Evolutionary conservation across 179 eudicot genomes (phyloP), one percentile per base, ranked within the genome.

Genomic region (Silene vulgaris): DNA sequence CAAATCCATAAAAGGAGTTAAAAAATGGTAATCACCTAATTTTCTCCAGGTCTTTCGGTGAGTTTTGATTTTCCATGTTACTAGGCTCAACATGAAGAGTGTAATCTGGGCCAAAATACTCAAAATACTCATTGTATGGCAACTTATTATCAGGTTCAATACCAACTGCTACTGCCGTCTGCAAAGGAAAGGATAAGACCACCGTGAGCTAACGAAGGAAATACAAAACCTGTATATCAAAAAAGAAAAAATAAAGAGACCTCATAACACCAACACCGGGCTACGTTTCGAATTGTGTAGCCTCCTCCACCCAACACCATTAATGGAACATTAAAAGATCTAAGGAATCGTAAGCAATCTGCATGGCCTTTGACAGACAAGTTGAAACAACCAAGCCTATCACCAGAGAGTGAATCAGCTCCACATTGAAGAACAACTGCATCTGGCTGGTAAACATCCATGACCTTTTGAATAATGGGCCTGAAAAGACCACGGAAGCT

Each of bases 211-310:
- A 16, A 52, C 37, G 20, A 6, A 35, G 57, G 9, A 66, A 40
- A 52, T 16, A 56, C 50, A 57, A 60, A 54, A 21, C n/a, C 6
- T 3, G 5, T 30, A 21, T 16, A 20, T 1, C 3, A 11, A 9
- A 2, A 62, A 21, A 35, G 59, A 75, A 57, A 74, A 73, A 59
- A 63, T 71, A 78, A 75, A 50, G 29, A 80, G 74, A 93, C 98
- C 97, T 94, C 98, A 80, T 94, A 94, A 79, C 97, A 92, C 98
- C 97, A 94, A 80, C 98, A 93, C 17, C 98, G 93, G 26, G 98
- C 98, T 21, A 93, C 98, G 81, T 93, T 93, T 17, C 98, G 76
- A 17, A 94, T 92, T 2, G 97, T 94, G 79, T 92, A 94, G 26
- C 98, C 97, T 75, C 98, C 98, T 30, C 98, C 98, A 48, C 98